phyloP scores from a whole-genome alignment of 2,329 filamentous ascomycete genomes.

The Balansia obtecta region DNA sequence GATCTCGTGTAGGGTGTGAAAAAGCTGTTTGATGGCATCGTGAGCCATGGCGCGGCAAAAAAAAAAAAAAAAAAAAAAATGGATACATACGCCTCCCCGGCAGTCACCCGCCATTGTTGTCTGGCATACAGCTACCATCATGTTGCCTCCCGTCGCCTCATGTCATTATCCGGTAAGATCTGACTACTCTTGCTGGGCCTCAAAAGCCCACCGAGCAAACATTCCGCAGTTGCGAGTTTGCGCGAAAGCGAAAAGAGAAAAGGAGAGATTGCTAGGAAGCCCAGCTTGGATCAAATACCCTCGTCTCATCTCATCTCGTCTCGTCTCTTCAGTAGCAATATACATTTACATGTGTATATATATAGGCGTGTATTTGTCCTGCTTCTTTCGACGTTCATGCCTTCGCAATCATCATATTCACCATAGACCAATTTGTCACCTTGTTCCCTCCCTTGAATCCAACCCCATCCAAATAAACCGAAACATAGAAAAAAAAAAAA shows the following conservation, averaged over 20 bases:
- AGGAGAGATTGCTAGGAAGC: background rate
- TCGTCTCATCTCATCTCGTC: too few relatives aligned
- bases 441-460: background rate
- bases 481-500: too few relatives aligned
- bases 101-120: background rate
- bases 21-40: background rate
- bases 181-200: slow-evolving; percentile 1
- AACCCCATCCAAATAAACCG: background rate
- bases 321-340: background rate
- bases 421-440: background rate
- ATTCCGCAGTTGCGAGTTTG: background rate
- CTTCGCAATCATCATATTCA: background rate
- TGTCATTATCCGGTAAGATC: slow-evolving; percentile 1
- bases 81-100: background rate
- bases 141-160: slow-evolving; percentile 1
- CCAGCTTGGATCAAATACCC: background rate
- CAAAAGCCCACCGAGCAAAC: background rate
- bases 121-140: background rate
- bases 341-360: background rate
- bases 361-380: background rate
- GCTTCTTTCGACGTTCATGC: background rate
- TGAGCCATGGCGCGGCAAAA: background rate
- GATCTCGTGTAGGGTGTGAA: background rate
- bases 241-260: background rate
- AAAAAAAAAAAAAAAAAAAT: background rate